phyloP scores from a whole-genome alignment of 176 grass and related monocot genomes.

The Thinopyrum elongatum region DNA sequence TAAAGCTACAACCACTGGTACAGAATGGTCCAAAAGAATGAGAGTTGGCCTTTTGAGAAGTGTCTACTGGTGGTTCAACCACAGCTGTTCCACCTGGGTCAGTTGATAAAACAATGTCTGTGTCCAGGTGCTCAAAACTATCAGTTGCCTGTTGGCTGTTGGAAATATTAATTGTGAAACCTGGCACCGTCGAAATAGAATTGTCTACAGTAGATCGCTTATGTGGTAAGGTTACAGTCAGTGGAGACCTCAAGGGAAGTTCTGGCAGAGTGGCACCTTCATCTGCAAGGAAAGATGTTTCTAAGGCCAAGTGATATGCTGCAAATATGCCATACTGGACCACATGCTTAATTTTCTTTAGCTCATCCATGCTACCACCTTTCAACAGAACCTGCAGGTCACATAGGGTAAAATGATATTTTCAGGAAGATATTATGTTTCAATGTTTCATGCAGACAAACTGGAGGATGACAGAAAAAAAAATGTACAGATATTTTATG shows the following conservation, averaged over 20 bases:
- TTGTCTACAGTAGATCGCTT: constrained; percentile 57
- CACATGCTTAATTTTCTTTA: constrained; percentile 97
- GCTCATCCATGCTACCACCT: constrained; percentile 69
- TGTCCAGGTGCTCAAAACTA: constrained; percentile 30
- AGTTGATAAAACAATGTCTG: constrained; percentile 23
- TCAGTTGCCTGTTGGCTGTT: constrained; percentile 22
- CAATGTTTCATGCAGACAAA: constrained; percentile 19
- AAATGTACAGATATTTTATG: background rate
- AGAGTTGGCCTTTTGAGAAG: constrained; percentile 22
- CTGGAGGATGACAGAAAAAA: background rate
- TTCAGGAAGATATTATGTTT: background rate
- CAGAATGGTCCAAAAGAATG: constrained; percentile 12
- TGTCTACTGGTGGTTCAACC: constrained; percentile 20
- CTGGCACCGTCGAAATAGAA: constrained; percentile 75
- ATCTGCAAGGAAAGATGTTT: constrained; percentile 99
- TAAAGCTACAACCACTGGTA: constrained; percentile 25
- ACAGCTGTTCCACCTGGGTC: constrained; percentile 11
- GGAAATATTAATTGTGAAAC: constrained; percentile 44
- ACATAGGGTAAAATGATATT: constrained; percentile 24
- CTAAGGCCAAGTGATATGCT: constrained; percentile 90
- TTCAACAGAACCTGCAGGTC: constrained; percentile 79
- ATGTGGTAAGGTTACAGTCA: constrained; percentile 76
- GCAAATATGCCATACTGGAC: constrained; percentile 94
- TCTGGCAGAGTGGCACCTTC: constrained; percentile 82
- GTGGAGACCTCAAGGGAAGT: constrained; percentile 67